Evolutionary conservation across 2,329 filamentous ascomycete genomes (phyloP).

Genomic region (Nannizziopsis arthrosporioides): DNA sequence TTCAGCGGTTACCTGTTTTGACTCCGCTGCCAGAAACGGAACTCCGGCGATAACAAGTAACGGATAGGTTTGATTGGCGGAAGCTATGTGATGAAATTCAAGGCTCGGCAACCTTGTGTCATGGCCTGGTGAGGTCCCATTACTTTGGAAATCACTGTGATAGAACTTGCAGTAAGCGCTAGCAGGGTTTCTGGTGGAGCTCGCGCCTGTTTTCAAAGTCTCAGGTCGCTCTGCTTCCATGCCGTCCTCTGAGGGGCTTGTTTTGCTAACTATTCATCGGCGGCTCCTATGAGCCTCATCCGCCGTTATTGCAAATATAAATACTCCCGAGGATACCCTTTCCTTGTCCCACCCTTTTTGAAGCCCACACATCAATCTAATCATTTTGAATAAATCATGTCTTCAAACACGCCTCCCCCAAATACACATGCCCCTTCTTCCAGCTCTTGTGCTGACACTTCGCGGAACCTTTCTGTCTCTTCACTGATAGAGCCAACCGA

Average conservation of each 20-base stretch:
- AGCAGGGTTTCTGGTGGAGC: neutral
- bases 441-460: too few relatives aligned
- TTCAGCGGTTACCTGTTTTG: too few relatives aligned
- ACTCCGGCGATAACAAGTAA: neutral
- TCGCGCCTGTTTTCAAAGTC: neutral
- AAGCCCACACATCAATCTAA: neutral
- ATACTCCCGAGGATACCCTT: neutral
- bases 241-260: neutral
- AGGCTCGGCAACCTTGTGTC: conserved; percentile 1
- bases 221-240: neutral
- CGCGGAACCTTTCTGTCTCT: too few relatives aligned
- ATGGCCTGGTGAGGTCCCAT: neutral
- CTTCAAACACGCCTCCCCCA: neutral
- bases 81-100: neutral
- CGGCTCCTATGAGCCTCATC: conserved; percentile 9
- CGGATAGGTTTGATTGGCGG: neutral
- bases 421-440: too few relatives aligned
- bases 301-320: neutral
- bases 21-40: too few relatives aligned
- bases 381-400: neutral
- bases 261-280: neutral
- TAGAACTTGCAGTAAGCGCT: conserved; percentile 1
- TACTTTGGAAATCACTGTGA: neutral
- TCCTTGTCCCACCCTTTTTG: neutral
- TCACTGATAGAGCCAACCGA: conserved; percentile 1